Evolutionary conservation across 75 land plant species (phyloP), one percentile per base, ranked within the genome.

Genomic region (Picea sitchensis): DNA sequence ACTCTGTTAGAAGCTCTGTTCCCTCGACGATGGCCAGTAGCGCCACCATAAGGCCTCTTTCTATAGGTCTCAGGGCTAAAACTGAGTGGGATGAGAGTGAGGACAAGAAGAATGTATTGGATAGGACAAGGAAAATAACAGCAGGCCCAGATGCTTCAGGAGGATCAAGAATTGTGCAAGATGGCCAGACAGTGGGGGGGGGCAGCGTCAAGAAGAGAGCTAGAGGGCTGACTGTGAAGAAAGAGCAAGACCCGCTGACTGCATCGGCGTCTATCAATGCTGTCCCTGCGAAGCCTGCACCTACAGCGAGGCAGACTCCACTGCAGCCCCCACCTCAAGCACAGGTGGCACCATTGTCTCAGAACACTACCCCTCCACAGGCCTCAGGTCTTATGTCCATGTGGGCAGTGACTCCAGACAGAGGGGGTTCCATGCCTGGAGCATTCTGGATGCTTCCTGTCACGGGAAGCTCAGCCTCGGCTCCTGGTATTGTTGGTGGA

Each of bases 1-100:
- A 82, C 56, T 75, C 87, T 61, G 59, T 84, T 31, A 76, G 86
- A n/a, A 80, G 78, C 79, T 80, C 82, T 54, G 69, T 17, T 5
- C 61, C 61, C 11, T 76, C 77, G 17, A 30, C 80, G 34, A 79
- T 65, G 67, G 79, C 72, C 17, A 47, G 74, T 41, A 44, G 23
- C 74, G n/a, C 56, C 11, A 71, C 41, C 36, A 20, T 3, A 41
- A 71, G 56, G 74, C 76, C 77, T 34, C 62, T 59, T 54, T 2
- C 30, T 9, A 14, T 36, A 1, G 78, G 15, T 8, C 79, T 32
- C 0, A 78, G 75, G 41, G 79, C 30, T 23, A 77, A 60, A 21
- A 32, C 79, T 14, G 84, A 83, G 34, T 83, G 84, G 84, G 85
- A 82, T 18, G 73, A 77, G 21, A 41, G 41, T 38, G 65, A 68